Conservation (phyloP, 2,329 filamentous ascomycete species). For the Verticillium klebahnii region DNA sequence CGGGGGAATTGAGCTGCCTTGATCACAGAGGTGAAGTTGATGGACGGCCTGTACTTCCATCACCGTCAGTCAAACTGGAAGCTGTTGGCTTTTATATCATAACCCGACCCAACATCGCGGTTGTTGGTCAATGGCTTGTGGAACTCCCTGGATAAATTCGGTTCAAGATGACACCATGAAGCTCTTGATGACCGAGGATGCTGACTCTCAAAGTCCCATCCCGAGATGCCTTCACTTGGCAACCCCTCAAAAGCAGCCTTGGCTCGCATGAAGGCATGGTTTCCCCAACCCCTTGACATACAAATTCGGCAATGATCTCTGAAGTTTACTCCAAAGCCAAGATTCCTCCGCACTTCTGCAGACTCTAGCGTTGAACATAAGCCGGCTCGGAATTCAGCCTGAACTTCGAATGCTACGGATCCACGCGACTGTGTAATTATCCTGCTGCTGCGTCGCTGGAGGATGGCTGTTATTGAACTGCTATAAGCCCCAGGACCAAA, state of each 20-base stretch:
- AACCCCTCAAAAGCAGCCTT: constrained; percentile 1
- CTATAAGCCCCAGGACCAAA: background rate
- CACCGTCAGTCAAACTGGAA: background rate
- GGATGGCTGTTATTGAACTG: background rate
- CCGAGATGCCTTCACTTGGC: background rate
- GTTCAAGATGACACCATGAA: background rate
- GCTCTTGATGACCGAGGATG: background rate
- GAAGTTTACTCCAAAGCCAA: background rate
- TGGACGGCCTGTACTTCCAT: background rate
- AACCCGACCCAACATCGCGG: background rate
- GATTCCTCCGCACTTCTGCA: background rate
- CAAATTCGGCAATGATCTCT: background rate
- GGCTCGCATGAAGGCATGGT: background rate
- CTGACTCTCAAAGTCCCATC: background rate
- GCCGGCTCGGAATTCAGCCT: background rate
- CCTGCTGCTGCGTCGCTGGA: background rate
- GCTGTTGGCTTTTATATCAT: background rate
- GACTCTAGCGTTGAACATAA: background rate
- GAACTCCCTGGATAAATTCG: background rate
- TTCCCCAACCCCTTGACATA: background rate
- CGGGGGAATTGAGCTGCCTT: background rate
- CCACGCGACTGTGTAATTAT: background rate
- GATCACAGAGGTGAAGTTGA: background rate
- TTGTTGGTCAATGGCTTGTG: background rate
- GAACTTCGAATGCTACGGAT: background rate